Evolutionary conservation across 2,329 filamentous ascomycete genomes (phyloP), one percentile per base, ranked within the genome.

Genomic region (Didymella segeticola): DNA sequence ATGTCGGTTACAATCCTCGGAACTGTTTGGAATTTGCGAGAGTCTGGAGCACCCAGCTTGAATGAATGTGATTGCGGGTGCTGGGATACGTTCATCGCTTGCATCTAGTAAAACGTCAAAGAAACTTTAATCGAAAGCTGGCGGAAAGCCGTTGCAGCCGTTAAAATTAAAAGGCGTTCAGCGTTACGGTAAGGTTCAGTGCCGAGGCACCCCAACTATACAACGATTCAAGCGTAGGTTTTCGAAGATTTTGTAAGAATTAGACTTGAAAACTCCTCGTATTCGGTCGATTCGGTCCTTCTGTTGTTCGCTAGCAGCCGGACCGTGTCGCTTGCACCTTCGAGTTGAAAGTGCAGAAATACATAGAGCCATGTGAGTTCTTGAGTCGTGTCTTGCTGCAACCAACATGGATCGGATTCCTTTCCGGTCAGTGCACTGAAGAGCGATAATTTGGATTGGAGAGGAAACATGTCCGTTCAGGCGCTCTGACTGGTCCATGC

Each of bases 21-120:
- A 36, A 10, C 36, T 20, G 36, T 30, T 39, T 36, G 23, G 25
- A 17, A 15, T 10, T 41, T 27, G 25, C 20, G 20, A 43, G 30
- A 38, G 43, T 33, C 47, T 52, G 37, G 42, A 47, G 53, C 53
- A 29, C 23, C 14, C 30, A 47, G 42, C 42, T 31, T 20, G 37
- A 27, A 38, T 23, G 20, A 37, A 23, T 43, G 26, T 34, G 17
- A 48, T 47, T 46, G 23, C 37, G 11, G 15, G 29, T 31, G 29
- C 58, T 58, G 39, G 57, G 53, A 64, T 60, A 52, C 20, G 11
- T 39, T 43, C 38, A 25, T 67, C 57, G 62, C 45, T 45, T 62
- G 47, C 55, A 23, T 45, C 23, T 60, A 58, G 59, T 48, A 49
- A 60, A 64, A 64, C 58, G 57, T 64, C 58, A 61, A 47, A 31